Conservation (phyloP, 1,284 basidiomycete genomes). For the Quambalaria eucalypti region DNA sequence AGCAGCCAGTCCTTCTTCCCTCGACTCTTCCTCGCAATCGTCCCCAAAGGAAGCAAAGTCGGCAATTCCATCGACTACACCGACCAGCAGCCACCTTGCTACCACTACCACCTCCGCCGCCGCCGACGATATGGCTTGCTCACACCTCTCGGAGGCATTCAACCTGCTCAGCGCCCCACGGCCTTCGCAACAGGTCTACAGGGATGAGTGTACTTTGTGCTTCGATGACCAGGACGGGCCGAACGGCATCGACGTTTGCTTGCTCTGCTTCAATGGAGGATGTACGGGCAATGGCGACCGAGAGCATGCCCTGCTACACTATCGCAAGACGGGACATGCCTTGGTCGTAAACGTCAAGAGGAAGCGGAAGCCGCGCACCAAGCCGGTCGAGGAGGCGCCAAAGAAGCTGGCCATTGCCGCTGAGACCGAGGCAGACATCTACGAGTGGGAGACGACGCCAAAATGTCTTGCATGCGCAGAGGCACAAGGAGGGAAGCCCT, state of each 20-base stretch:
- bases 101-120: no score
- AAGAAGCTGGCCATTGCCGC: slow-evolving; percentile 77
- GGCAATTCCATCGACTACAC: neutral
- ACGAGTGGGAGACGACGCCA: slow-evolving; percentile 60
- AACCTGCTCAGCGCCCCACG: slow-evolving; percentile 23
- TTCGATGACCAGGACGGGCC: slow-evolving; percentile 75
- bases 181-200: slow-evolving; percentile 53
- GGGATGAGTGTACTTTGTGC: slow-evolving; percentile 89
- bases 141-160: slow-evolving; percentile 29
- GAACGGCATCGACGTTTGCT: slow-evolving; percentile 76
- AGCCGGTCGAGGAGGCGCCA: slow-evolving; percentile 53
- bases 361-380: slow-evolving; percentile 62
- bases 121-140: slow-evolving; percentile 22
- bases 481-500: slow-evolving; percentile 50
- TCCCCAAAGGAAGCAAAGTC: neutral
- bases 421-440: slow-evolving; percentile 80
- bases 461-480: slow-evolving; percentile 61
- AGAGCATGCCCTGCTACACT: slow-evolving; percentile 34
- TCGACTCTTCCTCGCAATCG: neutral
- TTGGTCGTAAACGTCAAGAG: slow-evolving; percentile 77
- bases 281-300: slow-evolving; percentile 29
- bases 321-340: slow-evolving; percentile 56
- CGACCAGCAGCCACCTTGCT: neutral
- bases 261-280: slow-evolving; percentile 82
- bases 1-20: neutral